phyloP scores from a whole-genome alignment of 2,329 filamentous ascomycete genomes.

The Teratosphaeria nubilosa region DNA sequence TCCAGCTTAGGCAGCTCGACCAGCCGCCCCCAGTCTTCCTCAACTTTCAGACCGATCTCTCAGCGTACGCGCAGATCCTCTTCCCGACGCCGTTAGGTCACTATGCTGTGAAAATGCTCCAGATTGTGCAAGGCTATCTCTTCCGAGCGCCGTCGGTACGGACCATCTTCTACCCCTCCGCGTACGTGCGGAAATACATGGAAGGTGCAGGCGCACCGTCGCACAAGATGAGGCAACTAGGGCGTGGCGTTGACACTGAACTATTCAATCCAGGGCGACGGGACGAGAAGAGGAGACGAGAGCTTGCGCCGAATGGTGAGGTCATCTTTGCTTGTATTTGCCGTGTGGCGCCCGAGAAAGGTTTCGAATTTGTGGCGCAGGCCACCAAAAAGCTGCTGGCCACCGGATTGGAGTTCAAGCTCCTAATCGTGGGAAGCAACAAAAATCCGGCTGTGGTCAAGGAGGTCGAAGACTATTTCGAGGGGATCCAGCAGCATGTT shows the following conservation, averaged over 20 bases:
- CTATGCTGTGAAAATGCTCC: conserved; percentile 53
- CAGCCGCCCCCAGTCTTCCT: conserved; percentile 50
- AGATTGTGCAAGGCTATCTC: conserved; percentile 54
- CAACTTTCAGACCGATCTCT: conserved; percentile 64
- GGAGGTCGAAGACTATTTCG: conserved; percentile 52
- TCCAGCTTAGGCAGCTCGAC: conserved; percentile 54
- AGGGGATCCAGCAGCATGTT: conserved; percentile 44
- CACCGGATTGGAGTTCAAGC: conserved; percentile 49
- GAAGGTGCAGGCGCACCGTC: conserved; percentile 45
- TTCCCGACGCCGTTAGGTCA: conserved; percentile 53
- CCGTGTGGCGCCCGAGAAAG: conserved; percentile 59
- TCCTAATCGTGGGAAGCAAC: conserved; percentile 60
- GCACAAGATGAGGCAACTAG: conserved; percentile 50
- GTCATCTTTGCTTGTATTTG: conserved; percentile 57
- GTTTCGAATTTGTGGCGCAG: conserved; percentile 56
- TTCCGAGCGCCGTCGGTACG: conserved; percentile 53
- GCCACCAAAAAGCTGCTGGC: conserved; percentile 46
- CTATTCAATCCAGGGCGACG: conserved; percentile 49
- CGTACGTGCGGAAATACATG: conserved; percentile 53
- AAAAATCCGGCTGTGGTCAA: conserved; percentile 52
- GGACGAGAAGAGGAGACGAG: conserved; percentile 29
- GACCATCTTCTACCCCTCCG: conserved; percentile 60
- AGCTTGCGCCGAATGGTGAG: conserved; percentile 51
- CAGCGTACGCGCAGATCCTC: conserved; percentile 59
- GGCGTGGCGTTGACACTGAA: conserved; percentile 55